A percentile compares a stretch with the other conserved stretches of the same genome.
phyloP scores from a whole-genome alignment of 1,284 basidiomycete genomes.

The Pisolithus thermaeus region DNA sequence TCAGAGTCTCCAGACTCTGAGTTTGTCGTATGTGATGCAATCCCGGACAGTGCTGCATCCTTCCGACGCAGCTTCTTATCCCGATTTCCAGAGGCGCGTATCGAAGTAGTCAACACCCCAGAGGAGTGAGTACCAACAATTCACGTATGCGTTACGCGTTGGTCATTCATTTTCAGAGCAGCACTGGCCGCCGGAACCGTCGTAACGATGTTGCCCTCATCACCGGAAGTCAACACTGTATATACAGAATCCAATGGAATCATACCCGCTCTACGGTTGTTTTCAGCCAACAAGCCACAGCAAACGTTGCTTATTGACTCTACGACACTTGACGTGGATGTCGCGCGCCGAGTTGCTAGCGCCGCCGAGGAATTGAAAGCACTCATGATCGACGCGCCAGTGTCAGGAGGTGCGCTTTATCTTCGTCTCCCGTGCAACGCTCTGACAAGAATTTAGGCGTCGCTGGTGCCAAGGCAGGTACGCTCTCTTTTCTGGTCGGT shows the following conservation, averaged over 20 bases:
- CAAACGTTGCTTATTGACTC: constrained; percentile 78
- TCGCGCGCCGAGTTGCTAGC: constrained; percentile 59
- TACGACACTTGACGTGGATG: constrained; percentile 77
- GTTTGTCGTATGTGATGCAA: constrained; percentile 76
- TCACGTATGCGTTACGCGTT: constrained; percentile 5
- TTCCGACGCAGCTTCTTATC: constrained; percentile 52
- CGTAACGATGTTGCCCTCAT: constrained; percentile 85
- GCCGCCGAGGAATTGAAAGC: constrained; percentile 56
- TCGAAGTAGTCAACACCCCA: constrained; percentile 56
- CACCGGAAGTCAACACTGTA: constrained; percentile 72
- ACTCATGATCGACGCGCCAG: constrained; percentile 84
- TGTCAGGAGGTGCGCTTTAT: constrained; percentile 69
- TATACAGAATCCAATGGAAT: constrained; percentile 58
- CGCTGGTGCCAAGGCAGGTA: constrained; percentile 77
- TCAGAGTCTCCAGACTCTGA: constrained; percentile 40
- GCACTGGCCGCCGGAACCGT: constrained; percentile 58
- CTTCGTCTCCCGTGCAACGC: not conserved
- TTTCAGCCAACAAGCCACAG: constrained; percentile 36
- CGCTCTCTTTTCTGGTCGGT: constrained; percentile 90
- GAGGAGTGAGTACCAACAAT: constrained; percentile 52
- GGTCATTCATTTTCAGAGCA: constrained; percentile 40
- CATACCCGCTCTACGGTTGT: constrained; percentile 46
- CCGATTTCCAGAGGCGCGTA: constrained; percentile 51
- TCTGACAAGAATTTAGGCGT: constrained; percentile 46
- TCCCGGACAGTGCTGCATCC: constrained; percentile 49